Conservation (phyloP, 257 asterid species). For the Gentiana macrophylla region DNA sequence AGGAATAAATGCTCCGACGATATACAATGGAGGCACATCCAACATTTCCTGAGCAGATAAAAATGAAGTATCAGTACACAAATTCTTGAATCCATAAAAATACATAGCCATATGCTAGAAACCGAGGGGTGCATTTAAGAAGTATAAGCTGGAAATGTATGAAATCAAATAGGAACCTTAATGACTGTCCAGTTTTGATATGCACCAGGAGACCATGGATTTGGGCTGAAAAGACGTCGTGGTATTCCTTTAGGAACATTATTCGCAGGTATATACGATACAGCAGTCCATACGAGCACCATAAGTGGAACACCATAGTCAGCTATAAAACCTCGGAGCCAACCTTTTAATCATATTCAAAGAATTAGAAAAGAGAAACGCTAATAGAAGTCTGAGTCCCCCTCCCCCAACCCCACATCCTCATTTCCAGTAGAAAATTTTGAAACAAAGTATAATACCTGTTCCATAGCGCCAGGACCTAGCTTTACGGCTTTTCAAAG, state of each 20-base stretch:
- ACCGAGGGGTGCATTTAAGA: neutral
- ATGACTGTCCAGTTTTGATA: constrained; percentile 89
- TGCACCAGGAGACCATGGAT: constrained; percentile 99
- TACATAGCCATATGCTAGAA: too few species aligned
- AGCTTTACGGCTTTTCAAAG: constrained; percentile 80
- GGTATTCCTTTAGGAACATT: constrained; percentile 84
- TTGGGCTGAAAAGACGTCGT: constrained; percentile 89
- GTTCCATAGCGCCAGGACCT: constrained; percentile 96
- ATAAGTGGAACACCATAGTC: constrained; percentile 95
- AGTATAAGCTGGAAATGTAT: neutral
- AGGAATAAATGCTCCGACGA: constrained; percentile 87
- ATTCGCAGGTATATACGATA: constrained; percentile 65
- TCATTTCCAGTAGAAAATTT: neutral
- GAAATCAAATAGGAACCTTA: constrained; percentile 42
- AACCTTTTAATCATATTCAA: constrained; percentile 37
- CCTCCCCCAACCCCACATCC: too few species aligned
- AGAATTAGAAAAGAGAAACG: constrained; percentile 12
- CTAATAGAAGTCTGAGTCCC: neutral
- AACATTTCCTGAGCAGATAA: constrained; percentile 59
- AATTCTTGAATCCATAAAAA: too few species aligned
- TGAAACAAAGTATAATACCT: constrained; percentile 28
- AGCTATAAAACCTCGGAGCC: constrained; percentile 82
- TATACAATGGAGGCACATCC: constrained; percentile 73
- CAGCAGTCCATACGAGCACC: constrained; percentile 90
- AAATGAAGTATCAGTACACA: too few species aligned